These are phyloP conservation scores for Tylopilus balloui DNA, from an alignment of 768 basidiomycete species.

Conservation along the genomic window DNA sequence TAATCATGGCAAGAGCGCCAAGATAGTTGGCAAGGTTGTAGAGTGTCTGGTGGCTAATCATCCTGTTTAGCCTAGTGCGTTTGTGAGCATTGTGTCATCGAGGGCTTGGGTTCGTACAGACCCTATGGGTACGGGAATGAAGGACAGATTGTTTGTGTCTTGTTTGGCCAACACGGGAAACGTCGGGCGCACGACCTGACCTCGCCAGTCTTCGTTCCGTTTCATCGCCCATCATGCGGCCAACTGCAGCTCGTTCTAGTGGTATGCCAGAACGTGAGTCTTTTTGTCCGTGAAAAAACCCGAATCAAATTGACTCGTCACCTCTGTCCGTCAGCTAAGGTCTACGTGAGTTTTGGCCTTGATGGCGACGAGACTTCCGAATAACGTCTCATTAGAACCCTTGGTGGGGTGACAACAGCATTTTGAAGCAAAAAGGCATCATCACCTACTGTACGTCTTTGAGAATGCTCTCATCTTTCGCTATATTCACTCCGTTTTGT, in stretches of 20 bases:
- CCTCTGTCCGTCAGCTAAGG: constrained; percentile 51
- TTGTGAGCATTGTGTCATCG: background rate
- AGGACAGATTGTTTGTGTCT: constrained; percentile 26
- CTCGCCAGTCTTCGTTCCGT: constrained; percentile 6
- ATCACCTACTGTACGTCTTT: constrained; percentile 69
- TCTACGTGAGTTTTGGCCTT: constrained; percentile 58
- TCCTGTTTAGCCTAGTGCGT: constrained; percentile 27
- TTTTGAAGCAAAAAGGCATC: constrained; percentile 71
- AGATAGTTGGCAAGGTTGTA: constrained; percentile 80
- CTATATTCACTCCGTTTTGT: constrained; percentile 1
- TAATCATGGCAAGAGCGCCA: constrained; percentile 80
- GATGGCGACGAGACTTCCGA: background rate
- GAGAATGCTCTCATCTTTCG: background rate
- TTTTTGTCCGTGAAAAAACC: background rate
- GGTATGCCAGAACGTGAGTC: constrained; percentile 84
- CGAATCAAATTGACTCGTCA: constrained; percentile 1
- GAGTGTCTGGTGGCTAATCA: constrained; percentile 80
- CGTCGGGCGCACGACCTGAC: constrained; percentile 19
- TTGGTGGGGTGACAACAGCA: constrained; percentile 86
- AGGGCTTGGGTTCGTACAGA: constrained; percentile 8
- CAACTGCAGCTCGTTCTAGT: constrained; percentile 50
- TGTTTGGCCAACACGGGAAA: constrained; percentile 34
- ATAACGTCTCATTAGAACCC: constrained; percentile 50
- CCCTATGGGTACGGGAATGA: too few species aligned
- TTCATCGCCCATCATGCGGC: constrained; percentile 38